These are phyloP conservation scores for Calcarisporium arbuscula DNA, from an alignment of 2,329 filamentous ascomycete genomes.

Conservation along the genomic window DNA sequence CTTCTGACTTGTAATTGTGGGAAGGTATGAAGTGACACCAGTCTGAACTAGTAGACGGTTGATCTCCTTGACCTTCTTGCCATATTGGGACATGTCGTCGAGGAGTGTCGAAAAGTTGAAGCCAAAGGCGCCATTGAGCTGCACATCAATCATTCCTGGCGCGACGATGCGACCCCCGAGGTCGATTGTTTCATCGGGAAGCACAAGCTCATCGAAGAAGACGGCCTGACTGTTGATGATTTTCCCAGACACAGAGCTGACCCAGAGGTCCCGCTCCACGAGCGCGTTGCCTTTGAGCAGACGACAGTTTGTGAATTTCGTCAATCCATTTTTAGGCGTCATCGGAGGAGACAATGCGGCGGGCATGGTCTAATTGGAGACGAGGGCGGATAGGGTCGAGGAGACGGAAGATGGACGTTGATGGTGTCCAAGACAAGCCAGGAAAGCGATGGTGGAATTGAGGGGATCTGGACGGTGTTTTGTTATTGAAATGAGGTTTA, in stretches of 20 bases:
- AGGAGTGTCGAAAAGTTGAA: slow-evolving; percentile 84
- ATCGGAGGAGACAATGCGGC: slow-evolving; percentile 34
- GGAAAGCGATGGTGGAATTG: too few relatives aligned
- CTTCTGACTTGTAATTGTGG: slow-evolving; percentile 75
- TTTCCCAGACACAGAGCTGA: slow-evolving; percentile 74
- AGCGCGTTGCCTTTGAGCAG: slow-evolving; percentile 63
- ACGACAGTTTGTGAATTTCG: slow-evolving; percentile 85
- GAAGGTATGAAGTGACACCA: slow-evolving; percentile 82
- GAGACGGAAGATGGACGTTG: too few relatives aligned
- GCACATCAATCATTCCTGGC: slow-evolving; percentile 83
- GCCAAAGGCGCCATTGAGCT: slow-evolving; percentile 87
- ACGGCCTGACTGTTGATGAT: slow-evolving; percentile 65
- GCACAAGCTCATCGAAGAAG: slow-evolving; percentile 61
- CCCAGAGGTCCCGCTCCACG: slow-evolving; percentile 78
- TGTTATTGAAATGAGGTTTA: too few relatives aligned
- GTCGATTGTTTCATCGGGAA: slow-evolving; percentile 71
- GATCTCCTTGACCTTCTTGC: slow-evolving; percentile 63
- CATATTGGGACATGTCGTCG: slow-evolving; percentile 62
- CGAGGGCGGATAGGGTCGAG: too few relatives aligned
- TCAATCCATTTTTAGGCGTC: slow-evolving; percentile 51
- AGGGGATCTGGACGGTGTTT: too few relatives aligned
- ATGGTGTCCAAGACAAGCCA: too few relatives aligned
- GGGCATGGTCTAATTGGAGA: slow-evolving; percentile 44
- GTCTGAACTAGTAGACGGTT: slow-evolving; percentile 68
- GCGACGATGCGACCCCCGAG: slow-evolving; percentile 77